Base-by-base conservation (phyloP, 768 basidiomycete species). In the Albatrellus ellisii region DNA sequence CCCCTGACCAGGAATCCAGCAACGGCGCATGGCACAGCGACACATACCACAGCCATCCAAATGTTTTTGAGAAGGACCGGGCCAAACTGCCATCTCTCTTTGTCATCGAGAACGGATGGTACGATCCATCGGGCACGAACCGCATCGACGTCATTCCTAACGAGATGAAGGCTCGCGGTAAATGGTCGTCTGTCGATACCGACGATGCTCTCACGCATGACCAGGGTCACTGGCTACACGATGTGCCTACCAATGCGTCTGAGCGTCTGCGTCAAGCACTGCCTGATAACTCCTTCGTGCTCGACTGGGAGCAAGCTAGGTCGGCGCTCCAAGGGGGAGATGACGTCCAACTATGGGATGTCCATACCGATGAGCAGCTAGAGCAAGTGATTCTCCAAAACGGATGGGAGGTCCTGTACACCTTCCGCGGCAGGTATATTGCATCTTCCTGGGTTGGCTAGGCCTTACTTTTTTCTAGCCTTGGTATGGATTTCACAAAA, bases 401-500 rank as follows among this genome's bases (percentile, higher is more conserved):
- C 12, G 69, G 68, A 0, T 68, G 61, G 27, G 59, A 62, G 36
- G 55, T 63, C n/a, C 41, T 68, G 36, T 59, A 66, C 39, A 67
- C 68, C 12, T 71, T 59, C 31, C 49, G 56, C 6, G 58, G 59
- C 47, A 55, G 55, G 69, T 71, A 43, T 55, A 69, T 60, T 6
- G 17, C 33, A 2, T 4, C 38, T 4, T 18, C 21, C 3, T 21
- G 31, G 17, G 12, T 1, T 14, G 35, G 12, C 20, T 2, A 10
- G 37, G 18, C 34, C 4, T 10, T 15, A 25, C 25, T 25, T 5
- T 7, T 32, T 49, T 15, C 34, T 41, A 69, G 67, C 26, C 53
- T 60, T n/a, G 59, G 64, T 14, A 62, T 66, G 64, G 67, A 69
- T 17, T 63, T 48, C 46, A 58, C 65, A 18, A 67, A 69, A 50